Conservation (phyloP, 306 rosid genomes). For the Comarum palustre region DNA sequence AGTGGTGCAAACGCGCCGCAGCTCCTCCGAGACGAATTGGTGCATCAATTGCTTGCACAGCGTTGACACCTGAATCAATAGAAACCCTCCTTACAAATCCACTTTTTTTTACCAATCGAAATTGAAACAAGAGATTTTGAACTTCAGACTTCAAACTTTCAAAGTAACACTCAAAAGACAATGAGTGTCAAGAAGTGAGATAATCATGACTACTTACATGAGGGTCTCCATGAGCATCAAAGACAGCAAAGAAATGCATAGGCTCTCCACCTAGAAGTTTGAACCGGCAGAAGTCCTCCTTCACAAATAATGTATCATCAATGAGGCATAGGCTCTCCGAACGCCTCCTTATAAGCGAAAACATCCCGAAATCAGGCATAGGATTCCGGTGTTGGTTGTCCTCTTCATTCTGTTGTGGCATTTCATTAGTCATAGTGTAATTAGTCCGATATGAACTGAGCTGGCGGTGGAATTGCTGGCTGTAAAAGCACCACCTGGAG, state of each 20-base stretch:
- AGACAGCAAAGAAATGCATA: conserved; percentile 30
- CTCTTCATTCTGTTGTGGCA: not conserved
- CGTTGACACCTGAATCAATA: conserved; percentile 18
- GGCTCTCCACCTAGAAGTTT: conserved; percentile 8
- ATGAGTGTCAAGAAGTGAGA: not conserved
- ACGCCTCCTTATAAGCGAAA: not conserved
- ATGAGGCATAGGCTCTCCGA: not conserved
- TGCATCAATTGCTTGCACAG: conserved; percentile 22
- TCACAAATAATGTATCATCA: conserved; percentile 1
- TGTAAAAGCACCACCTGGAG: not conserved
- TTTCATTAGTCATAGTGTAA: not conserved
- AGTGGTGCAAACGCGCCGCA: conserved; percentile 7
- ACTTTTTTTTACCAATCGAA: too few relatives aligned
- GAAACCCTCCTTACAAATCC: too few relatives aligned
- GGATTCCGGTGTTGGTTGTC: conserved; percentile 1
- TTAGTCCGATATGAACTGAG: not conserved
- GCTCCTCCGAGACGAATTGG: conserved; percentile 20
- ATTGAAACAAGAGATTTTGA: too few relatives aligned
- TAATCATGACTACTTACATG: too few relatives aligned
- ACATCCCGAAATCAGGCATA: conserved; percentile 12
- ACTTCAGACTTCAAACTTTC: too few relatives aligned
- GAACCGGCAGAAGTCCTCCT: conserved; percentile 22
- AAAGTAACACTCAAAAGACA: too few relatives aligned
- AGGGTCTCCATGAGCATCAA: conserved; percentile 10
- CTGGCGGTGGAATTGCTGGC: not conserved